Evolutionary conservation across 768 basidiomycete species (phyloP).

Genomic region (Naganishia vaughanmartiniae): DNA sequence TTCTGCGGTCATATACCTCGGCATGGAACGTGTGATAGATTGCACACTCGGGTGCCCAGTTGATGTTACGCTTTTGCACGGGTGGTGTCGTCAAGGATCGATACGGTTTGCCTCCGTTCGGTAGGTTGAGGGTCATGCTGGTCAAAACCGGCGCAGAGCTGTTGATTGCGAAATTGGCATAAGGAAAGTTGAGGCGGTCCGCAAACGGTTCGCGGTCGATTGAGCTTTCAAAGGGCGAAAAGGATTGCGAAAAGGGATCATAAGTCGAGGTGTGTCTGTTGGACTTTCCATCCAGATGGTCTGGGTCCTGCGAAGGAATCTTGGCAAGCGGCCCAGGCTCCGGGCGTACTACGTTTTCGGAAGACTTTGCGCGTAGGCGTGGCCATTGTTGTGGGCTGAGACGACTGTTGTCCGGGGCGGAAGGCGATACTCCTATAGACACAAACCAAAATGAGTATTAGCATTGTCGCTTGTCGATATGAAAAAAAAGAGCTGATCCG

Average conservation of each 20-base stretch:
- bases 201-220: constrained; percentile 31
- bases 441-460: background rate
- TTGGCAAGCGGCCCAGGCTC: constrained; percentile 74
- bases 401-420: constrained; percentile 10
- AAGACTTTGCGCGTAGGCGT: constrained; percentile 70
- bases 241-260: constrained; percentile 58
- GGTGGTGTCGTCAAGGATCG: constrained; percentile 66
- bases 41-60: constrained; percentile 86
- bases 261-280: constrained; percentile 39
- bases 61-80: constrained; percentile 62
- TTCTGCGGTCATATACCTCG: constrained; percentile 85
- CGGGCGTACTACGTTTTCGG: constrained; percentile 58
- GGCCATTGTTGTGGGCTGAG: constrained; percentile 24
- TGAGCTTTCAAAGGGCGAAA: constrained; percentile 58
- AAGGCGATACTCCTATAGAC: constrained; percentile 32
- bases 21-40: constrained; percentile 96
- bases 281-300: constrained; percentile 70
- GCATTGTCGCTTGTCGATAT: background rate
- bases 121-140: constrained; percentile 14
- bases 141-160: constrained; percentile 86
- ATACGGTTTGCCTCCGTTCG: constrained; percentile 15
- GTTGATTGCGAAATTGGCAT: constrained; percentile 76
- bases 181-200: constrained; percentile 57
- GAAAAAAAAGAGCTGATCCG: constrained; percentile 3
- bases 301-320: constrained; percentile 73